These are phyloP conservation scores for Nidula microcarpa DNA, from an alignment of 768 basidiomycete genomes.

Conservation along the genomic window DNA sequence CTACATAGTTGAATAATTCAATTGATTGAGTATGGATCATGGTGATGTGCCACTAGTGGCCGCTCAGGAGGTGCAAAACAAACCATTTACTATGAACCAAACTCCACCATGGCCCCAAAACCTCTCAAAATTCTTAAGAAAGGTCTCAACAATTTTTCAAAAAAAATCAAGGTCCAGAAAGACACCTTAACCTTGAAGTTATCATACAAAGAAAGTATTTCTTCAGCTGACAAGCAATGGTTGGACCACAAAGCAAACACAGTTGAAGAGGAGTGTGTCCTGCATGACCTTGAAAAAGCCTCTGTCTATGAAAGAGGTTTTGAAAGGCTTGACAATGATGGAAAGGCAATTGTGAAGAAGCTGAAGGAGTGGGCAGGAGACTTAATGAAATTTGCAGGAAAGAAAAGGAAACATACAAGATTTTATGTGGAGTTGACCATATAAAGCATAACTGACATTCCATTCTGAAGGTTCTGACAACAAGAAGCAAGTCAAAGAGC, in stretches of 20 bases:
- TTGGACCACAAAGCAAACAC: not conserved
- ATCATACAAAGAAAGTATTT: not conserved
- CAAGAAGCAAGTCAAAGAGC: not conserved
- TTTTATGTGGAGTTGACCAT: not conserved
- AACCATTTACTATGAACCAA: not conserved
- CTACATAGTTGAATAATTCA: not conserved
- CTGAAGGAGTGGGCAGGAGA: conserved; percentile 7
- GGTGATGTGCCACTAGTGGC: not conserved
- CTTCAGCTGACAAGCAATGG: not conserved
- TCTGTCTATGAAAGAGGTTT: conserved; percentile 73
- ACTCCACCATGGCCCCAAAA: not conserved
- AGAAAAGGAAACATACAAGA: not conserved
- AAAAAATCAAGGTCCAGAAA: not conserved
- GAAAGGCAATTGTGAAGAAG: conserved; percentile 6
- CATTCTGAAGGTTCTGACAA: not conserved
- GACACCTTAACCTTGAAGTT: not conserved
- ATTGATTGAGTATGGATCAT: not conserved
- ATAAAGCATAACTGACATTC: not conserved
- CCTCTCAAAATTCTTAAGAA: not conserved
- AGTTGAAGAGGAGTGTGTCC: conserved; percentile 1
- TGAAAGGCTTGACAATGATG: conserved; percentile 67
- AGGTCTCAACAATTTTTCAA: not conserved
- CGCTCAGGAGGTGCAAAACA: not conserved
- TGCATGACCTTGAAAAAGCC: conserved; percentile 24
- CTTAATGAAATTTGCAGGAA: conserved; percentile 2